Base-by-base conservation (phyloP, 306 rosid species). In the Cucurbita argyrosperma region DNA sequence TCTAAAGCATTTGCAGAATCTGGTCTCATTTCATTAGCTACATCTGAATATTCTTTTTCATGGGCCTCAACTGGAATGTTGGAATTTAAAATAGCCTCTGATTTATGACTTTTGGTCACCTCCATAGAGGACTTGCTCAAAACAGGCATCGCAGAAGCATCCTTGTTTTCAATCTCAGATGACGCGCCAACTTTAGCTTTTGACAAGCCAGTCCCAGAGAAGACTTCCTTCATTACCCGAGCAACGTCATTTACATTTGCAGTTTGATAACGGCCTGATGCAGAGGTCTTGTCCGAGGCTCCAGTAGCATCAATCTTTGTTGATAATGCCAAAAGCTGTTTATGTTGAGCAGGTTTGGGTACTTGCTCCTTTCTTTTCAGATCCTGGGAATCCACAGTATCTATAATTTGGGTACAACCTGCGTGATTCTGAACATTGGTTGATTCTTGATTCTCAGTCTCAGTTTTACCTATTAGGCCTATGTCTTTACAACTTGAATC, bases 201-300 rank as follows among this genome's bases (percentile, higher is more conserved):
- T 69, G 90, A 69, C 79, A 84, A 72, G 86, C 96, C 76, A 77
- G 96, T 88, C 72, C 93, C 96, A 40, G 97, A 89, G 87, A 95
- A 95, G 58, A 91, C 90, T 82, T 95, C 99, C 87, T 95, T 95
- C 99, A 95, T 95, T 73, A 89, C 99, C 62, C 99, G 92, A 42
- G 97, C 99, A 86, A 95, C 96, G 70, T 95, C 99, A 83, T 88
- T 92, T 72, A 95, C 86, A 54, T 86, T 74, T 35, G 90, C 87
- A 49, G 88, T 86, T 76, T 85, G 96, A 69, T 88, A 84, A 73
- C 92, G 88, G 16, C 96, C 96, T 62, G 83, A 71, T 76, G 83
- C 61, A 74, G 91, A 43, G 73, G 75, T 75, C 84, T 84, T 90
- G 62, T 93, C 98, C 46, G 85, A 77, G 71, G 92, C 82, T 60